A percentile compares a stretch with the other conserved stretches of the same genome.
Evolutionary conservation across 257 asterid genomes (phyloP).

Genomic region (Henckelia pumila): DNA sequence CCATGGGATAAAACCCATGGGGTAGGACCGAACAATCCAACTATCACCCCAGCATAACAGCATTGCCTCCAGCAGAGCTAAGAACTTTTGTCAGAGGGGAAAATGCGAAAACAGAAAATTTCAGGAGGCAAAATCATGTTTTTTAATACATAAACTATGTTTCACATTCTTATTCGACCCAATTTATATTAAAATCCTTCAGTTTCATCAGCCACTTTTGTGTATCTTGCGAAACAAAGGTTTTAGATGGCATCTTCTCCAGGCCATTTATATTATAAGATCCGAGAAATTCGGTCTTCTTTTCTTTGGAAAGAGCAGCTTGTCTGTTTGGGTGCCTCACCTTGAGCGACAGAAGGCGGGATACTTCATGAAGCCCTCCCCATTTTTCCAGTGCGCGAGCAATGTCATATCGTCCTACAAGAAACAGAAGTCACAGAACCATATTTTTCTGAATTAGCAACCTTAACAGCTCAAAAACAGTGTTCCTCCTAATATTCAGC

Average conservation of each 20-base stretch:
- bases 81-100: no score
- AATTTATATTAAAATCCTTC: conserved; percentile 72
- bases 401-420: conserved; percentile 76
- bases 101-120: no score
- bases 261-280: conserved; percentile 32
- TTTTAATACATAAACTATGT: neutral
- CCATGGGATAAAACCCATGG: no score
- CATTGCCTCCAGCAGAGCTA: no score
- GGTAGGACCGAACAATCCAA: no score
- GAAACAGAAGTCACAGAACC: neutral
- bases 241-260: conserved; percentile 38
- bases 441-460: neutral
- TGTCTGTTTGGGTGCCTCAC: conserved; percentile 79
- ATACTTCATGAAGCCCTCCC: conserved; percentile 96
- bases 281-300: conserved; percentile 37
- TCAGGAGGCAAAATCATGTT: no score
- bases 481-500: neutral
- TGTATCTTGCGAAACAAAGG: conserved; percentile 60
- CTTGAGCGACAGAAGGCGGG: conserved; percentile 77
- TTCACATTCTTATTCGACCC: conserved; percentile 55
- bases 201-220: conserved; percentile 65
- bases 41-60: no score
- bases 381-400: conserved; percentile 96
- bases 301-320: conserved; percentile 51
- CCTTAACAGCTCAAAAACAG: no score